These are phyloP conservation scores for Colletotrichum sp. DNA, from an alignment of 2,329 filamentous ascomycete genomes.

Conservation along the genomic window DNA sequence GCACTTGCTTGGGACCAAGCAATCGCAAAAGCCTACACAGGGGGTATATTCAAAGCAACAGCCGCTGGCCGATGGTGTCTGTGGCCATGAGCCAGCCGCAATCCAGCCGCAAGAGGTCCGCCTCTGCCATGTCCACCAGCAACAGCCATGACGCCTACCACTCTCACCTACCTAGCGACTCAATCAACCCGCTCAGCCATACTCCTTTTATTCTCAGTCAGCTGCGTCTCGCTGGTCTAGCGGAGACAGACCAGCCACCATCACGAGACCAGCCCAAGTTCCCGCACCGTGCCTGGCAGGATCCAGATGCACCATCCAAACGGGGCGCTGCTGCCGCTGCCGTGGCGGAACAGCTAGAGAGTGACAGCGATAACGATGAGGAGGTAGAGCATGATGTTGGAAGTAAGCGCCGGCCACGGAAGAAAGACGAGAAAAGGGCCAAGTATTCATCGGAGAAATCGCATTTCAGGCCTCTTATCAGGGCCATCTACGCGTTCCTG, in stretches of 20 bases:
- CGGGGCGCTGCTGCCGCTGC: neutral
- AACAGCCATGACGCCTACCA: neutral
- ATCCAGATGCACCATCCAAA: neutral
- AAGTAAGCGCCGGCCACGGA: neutral
- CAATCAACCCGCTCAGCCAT: conserved; percentile 62
- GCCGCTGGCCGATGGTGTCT: neutral
- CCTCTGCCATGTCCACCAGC: conserved; percentile 22
- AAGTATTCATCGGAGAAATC: conserved; percentile 18
- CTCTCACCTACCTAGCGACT: conserved; percentile 32
- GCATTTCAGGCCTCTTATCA: conserved; percentile 25
- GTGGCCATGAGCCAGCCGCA: neutral
- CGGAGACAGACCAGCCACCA: conserved; percentile 49
- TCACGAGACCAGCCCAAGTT: conserved; percentile 46
- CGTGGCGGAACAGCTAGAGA: neutral
- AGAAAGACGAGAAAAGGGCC: conserved; percentile 22
- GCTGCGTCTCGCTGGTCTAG: conserved; percentile 58
- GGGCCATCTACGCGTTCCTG: conserved; percentile 76
- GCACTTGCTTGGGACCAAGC: neutral
- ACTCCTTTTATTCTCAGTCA: conserved; percentile 56
- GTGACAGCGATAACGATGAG: neutral
- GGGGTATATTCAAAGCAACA: neutral
- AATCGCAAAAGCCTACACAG: neutral
- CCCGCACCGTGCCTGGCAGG: conserved; percentile 49
- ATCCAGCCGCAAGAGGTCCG: conserved; percentile 35
- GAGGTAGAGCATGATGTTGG: conserved; percentile 20